Evolutionary conservation across 192 early-diverging fungal species (phyloP).

Genomic region (Endogone sp.): DNA sequence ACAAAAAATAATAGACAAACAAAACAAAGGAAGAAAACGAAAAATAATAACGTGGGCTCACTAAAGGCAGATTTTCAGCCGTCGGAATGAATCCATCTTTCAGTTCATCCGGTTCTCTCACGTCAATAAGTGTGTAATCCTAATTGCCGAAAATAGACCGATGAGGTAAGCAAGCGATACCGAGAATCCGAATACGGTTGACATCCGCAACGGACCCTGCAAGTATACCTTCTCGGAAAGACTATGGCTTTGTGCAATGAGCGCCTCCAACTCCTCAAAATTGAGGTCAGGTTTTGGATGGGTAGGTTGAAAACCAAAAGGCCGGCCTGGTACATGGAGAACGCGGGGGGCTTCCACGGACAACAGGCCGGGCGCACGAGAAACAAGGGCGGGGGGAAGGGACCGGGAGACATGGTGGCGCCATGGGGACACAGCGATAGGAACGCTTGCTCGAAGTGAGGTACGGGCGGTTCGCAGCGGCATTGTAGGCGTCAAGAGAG

Average conservation of each 20-base stretch:
- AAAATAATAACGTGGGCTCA: constrained; percentile 49
- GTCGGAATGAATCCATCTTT: constrained; percentile 61
- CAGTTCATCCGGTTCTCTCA: constrained; percentile 61
- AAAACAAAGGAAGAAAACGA: too few relatives aligned
- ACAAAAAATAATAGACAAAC: too few relatives aligned
- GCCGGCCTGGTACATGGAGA: not conserved
- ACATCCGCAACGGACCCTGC: not conserved
- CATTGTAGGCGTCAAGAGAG: not conserved
- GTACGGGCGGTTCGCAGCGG: too few relatives aligned
- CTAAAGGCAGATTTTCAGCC: constrained; percentile 62
- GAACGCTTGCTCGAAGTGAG: too few relatives aligned
- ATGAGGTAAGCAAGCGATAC: too few relatives aligned
- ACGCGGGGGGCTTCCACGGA: not conserved
- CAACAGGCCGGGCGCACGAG: not conserved
- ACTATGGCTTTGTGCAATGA: not conserved
- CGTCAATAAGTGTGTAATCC: constrained; percentile 52
- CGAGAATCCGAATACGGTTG: too few relatives aligned
- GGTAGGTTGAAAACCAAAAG: not conserved
- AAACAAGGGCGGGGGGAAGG: not conserved
- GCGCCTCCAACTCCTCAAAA: not conserved
- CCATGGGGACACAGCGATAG: too few relatives aligned
- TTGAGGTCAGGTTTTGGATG: not conserved
- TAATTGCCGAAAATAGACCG: not conserved
- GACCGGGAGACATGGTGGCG: not conserved
- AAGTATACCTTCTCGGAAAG: not conserved